Base-by-base conservation (phyloP, 805 yeast genomes). In the Saccharomycopsis synnaedendra region DNA sequence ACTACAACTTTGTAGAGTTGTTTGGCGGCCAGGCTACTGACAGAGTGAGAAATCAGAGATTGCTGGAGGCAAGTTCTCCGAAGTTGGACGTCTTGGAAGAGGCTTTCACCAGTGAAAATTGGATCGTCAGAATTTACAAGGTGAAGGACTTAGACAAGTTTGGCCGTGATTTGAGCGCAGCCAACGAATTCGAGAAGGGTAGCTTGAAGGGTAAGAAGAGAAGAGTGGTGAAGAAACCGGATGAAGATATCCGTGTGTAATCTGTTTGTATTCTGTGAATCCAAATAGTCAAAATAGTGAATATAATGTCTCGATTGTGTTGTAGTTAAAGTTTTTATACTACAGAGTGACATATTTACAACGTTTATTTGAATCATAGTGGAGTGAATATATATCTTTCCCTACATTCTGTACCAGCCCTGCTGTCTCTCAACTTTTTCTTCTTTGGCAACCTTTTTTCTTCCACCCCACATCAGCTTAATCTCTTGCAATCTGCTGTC, bases 51-150 rank as follows among this genome's bases (percentile, higher is more conserved):
- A 76, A 79, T 55, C 97, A 93, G 67, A 69, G 66, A 50, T 80
- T 93, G 54, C 77, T 80, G 2, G 61, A 66, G 1, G 59, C 60
- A 29, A 67, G 68, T 45, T 70, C 76, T 40, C 73, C 73, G 34
- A 71, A 76, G 39, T 71, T 90, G 58, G 82, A 82, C 60, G 81
- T 81, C 46, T 71, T 90, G 39, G 97, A 93, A 58, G 98, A 93
- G 71, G 98, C 82, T 0, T 93, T 82, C 68, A 93, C 98, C 1
- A 74, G 90, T 42, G 95, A 88, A 62, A 94, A 93, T 72, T 94
- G 97, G 97, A 75, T 93, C 57, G 97, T 93, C 19, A 79, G 98
- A 67, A 76, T 93, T 52, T 93, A 86, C 70, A 85, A 87, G 71
- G 85, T 93, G 56, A 93, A 88, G 66, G 90, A 87, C 52, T 71